Evolutionary conservation across 495 filamentous ascomycete species (phyloP), one percentile per base, ranked within the genome.

Genomic region (Chaetomium cochliodes): DNA sequence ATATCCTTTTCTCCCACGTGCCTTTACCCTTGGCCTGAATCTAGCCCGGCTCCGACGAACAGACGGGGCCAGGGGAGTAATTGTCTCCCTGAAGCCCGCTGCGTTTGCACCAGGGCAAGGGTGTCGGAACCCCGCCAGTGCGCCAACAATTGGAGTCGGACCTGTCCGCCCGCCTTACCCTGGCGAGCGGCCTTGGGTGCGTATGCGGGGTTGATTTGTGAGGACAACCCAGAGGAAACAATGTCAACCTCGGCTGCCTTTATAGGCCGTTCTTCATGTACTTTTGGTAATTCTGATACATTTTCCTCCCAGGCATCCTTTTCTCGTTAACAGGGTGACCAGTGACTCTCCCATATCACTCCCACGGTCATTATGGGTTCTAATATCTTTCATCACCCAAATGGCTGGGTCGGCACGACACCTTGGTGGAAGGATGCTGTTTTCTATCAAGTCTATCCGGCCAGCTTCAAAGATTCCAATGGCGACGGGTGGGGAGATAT

Each of bases 401-500:
- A 64, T 18, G 61, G 61, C 12, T 64, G 61, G 61, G 61, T 58
- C 6, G 61, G 61, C 20, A 64, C 30, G 11, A 54, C 47, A 3
- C 57, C 47, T 2, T 70, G 66, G 62, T 70, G 68, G 75, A 77
- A 75, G 63, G 76, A 81, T 54, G 74, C 73, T 23, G 69, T 74
- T 22, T 83, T 89, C 49, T 90, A 91, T 69, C 65, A 67, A 56
- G 62, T 67, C 60, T 91, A 87, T 77, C 87, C 87, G 2, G 82
- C 86, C 3, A 84, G 80, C 9, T 90, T 84, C 76, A 82, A 85
- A 26, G 88, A 90, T 72, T 85, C 85, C 41, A 87, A 89, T 69
- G 78, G 81, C 58, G 87, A 89, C 71, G 88, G 88, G 39, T 77
- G 87, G 64, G 88, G 88, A 13, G 88, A 90, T 69, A 84, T 90